Evolutionary conservation across 2,329 filamentous ascomycete genomes (phyloP).

Genomic region (Aspergillus bombycis): DNA sequence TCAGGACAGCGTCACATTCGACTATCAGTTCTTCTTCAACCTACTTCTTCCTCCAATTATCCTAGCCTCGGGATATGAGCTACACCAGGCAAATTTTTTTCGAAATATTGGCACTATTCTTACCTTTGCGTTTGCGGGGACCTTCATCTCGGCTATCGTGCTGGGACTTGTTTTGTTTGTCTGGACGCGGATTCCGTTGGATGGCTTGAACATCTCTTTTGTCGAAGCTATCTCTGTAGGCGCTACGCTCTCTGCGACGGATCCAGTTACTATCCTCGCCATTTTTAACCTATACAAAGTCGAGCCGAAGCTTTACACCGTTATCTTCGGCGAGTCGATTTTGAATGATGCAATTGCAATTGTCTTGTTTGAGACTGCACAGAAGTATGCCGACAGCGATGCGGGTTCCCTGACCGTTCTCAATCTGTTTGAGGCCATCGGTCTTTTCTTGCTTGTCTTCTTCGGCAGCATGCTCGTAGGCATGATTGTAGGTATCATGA

Average conservation of each 20-base stretch:
- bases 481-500: slow-evolving; percentile 80
- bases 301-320: slow-evolving; percentile 95
- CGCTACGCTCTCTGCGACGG: slow-evolving; percentile 92
- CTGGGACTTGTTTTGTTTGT: slow-evolving; percentile 86
- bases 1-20: slow-evolving; percentile 89
- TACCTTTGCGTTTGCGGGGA: slow-evolving; percentile 96
- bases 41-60: slow-evolving; percentile 98
- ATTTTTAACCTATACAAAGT: slow-evolving; percentile 99
- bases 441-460: slow-evolving; percentile 94
- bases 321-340: slow-evolving; percentile 98
- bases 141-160: slow-evolving; percentile 95
- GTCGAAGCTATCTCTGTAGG: slow-evolving; percentile 96
- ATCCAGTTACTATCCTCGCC: slow-evolving; percentile 95
- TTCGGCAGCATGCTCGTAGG: slow-evolving; percentile 92
- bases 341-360: slow-evolving; percentile 98
- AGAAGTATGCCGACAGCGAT: slow-evolving; percentile 81
- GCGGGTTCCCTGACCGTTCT: slow-evolving; percentile 72
- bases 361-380: slow-evolving; percentile 96
- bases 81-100: slow-evolving; percentile 99
- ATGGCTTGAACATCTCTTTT: slow-evolving; percentile 83
- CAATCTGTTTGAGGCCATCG: slow-evolving; percentile 86
- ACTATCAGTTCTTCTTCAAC: slow-evolving; percentile 99
- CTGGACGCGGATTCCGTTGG: slow-evolving; percentile 84
- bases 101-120: slow-evolving; percentile 96
- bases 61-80: slow-evolving; percentile 91